Base-by-base conservation (phyloP, 2,329 filamentous ascomycete genomes). In the Rhinocladiella mackenziei region DNA sequence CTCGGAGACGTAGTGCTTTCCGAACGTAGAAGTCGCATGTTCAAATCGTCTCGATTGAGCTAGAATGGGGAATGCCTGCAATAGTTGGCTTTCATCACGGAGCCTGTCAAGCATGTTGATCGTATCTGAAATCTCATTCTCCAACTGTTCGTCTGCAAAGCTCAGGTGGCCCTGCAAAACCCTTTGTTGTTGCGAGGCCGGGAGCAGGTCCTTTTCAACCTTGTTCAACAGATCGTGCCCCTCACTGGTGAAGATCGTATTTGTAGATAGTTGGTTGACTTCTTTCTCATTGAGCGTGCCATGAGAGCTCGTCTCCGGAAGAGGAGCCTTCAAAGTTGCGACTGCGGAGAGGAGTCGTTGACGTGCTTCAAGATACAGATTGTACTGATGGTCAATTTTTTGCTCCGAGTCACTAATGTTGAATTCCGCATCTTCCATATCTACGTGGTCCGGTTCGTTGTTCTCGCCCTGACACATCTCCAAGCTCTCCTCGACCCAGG, bases 31-130 rank as follows among this genome's bases (percentile, higher is more conserved):
- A 10, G 37, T 35, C 3, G 44, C 37, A 23, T 51, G 42, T 40
- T 40, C 28, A 31, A 49, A 52, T 14, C 43, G 30, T 23, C 43
- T 37, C 5, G 43, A 47, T n/a, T 36, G 30, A 14, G 38, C 43
- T 4, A 50, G 44, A 4, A 50, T 39, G 4, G 51, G 51, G 42
- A 50, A 57, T 2, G 50, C 43, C 17, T 45, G 52, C 3, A 58
- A 49, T 9, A 58, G 43, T 20, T 58, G 56, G 34, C 56, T 58
- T 29, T 58, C 56, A 19, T 58, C 54, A 30, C 50, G 43, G 14
- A 57, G 47, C 25, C 50, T 37, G 13, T 49, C 47, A 10, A 58
- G 46, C 25, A 50, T 47, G 20, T 50, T 45, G 18, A 43, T 32
- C 3, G 45, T 45, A 5, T 17, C 30, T 2, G 22, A 13, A 9